Evolutionary conservation across 257 asterid genomes (phyloP).

Genomic region (Cruciata laevipes): DNA sequence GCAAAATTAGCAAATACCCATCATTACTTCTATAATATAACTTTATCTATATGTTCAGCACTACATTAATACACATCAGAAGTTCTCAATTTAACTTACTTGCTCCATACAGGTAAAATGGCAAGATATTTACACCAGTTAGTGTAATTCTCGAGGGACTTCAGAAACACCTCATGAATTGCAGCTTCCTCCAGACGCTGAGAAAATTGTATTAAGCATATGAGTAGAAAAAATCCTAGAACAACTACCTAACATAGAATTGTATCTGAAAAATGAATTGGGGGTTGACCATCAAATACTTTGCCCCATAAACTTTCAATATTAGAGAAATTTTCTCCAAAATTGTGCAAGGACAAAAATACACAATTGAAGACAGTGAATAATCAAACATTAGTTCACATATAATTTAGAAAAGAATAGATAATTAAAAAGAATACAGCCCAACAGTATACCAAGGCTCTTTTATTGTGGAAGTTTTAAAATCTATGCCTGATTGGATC

Average conservation of each 20-base stretch:
- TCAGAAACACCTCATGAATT: conserved; percentile 71
- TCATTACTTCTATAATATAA: not conserved
- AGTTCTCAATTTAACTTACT: conserved; percentile 40
- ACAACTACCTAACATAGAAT: not conserved
- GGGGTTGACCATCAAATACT: not conserved
- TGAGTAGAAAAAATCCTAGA: conserved; percentile 12
- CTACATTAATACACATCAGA: not conserved
- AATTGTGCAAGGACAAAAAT: not conserved
- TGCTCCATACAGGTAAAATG: conserved; percentile 86
- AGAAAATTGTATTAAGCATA: conserved; percentile 20
- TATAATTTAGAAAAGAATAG: not conserved
- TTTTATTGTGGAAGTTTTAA: not conserved
- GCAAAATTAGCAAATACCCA: conserved; percentile 22
- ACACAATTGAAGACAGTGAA: not conserved
- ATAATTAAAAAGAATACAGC: not conserved
- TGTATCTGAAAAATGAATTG: not conserved
- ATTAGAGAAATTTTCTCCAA: not conserved
- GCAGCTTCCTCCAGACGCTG: conserved; percentile 98
- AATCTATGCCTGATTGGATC: not conserved
- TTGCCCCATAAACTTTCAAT: not conserved
- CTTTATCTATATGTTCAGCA: not conserved
- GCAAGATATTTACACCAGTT: conserved; percentile 90
- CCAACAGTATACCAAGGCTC: not conserved
- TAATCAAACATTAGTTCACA: not conserved
- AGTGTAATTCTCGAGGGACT: conserved; percentile 91